Percentiles rank a stretch among this genome's conserved stretches.
phyloP scores from a whole-genome alignment of 257 asterid genomes.

The Nicotiana otophora region DNA sequence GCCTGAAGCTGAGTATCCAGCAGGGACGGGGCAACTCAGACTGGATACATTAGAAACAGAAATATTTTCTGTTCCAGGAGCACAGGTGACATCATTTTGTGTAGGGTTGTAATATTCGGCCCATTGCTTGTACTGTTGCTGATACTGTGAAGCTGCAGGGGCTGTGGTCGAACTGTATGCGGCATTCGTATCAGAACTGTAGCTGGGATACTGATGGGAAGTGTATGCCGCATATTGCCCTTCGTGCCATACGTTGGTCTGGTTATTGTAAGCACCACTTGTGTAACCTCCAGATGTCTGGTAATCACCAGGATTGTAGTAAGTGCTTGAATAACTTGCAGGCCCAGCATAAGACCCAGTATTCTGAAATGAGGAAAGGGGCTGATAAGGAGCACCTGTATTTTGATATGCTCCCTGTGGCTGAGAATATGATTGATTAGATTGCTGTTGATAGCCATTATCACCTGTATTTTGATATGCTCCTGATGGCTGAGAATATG shows the following conservation, averaged over 20 bases:
- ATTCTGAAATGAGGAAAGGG: conserved; percentile 99
- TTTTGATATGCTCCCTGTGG: conserved; percentile 9
- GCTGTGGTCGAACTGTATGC: conserved; percentile 64
- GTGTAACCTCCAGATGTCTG: conserved; percentile 98
- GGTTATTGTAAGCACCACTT: conserved; percentile 63
- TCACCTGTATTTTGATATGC: not conserved
- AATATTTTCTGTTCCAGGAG: conserved; percentile 96
- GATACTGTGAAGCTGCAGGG: conserved; percentile 59
- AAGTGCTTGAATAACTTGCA: conserved; percentile 99
- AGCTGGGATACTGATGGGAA: conserved; percentile 75
- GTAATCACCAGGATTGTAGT: conserved; percentile 99
- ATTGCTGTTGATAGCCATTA: conserved; percentile 7
- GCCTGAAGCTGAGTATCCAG: conserved; percentile 54
- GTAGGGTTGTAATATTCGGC: conserved; percentile 81
- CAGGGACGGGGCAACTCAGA: conserved; percentile 51
- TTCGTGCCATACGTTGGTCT: conserved; percentile 77
- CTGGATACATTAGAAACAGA: conserved; percentile 51
- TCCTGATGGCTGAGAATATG: conserved; percentile 5
- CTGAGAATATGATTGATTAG: conserved; percentile 2
- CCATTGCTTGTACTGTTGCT: conserved; percentile 85
- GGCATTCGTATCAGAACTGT: conserved; percentile 59
- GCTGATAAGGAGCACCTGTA: conserved; percentile 80
- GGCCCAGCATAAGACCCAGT: conserved; percentile 98
- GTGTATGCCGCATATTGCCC: conserved; percentile 66
- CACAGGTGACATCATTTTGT: conserved; percentile 94